A percentile compares a stretch with the other conserved stretches of the same genome.
phyloP scores from a whole-genome alignment of 2,329 filamentous ascomycete species.

The Sordariomycetes sp. region DNA sequence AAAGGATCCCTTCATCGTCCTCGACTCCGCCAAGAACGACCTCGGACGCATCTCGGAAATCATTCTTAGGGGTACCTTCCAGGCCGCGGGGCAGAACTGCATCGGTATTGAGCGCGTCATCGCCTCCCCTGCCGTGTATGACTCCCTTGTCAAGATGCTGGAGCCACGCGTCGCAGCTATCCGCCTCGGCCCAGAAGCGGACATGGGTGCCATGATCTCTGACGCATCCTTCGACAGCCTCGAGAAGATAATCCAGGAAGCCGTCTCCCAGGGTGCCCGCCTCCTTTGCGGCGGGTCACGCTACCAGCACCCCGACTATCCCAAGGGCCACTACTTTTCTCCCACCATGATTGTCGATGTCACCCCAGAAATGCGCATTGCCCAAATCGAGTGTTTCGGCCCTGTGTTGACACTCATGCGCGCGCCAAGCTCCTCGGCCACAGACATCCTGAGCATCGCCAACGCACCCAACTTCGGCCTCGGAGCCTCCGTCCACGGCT shows the following conservation, averaged over 20 bases:
- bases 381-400: constrained; percentile 85
- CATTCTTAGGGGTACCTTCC: constrained; percentile 86
- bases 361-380: constrained; percentile 74
- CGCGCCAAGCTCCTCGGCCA: constrained; percentile 47
- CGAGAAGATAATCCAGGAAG: constrained; percentile 67
- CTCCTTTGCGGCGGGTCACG: constrained; percentile 74
- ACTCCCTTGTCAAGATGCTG: constrained; percentile 60
- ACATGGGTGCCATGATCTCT: constrained; percentile 88
- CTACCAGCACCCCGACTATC: constrained; percentile 61
- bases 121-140: constrained; percentile 67
- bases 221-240: constrained; percentile 64
- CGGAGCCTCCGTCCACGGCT: constrained; percentile 80
- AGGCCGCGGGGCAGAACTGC: constrained; percentile 94
- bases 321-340: constrained; percentile 80
- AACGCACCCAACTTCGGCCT: constrained; percentile 83
- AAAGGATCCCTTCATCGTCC: constrained; percentile 84
- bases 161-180: constrained; percentile 65
- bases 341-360: constrained; percentile 91
- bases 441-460: constrained; percentile 64
- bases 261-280: constrained; percentile 68
- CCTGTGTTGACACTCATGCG: constrained; percentile 83
- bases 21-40: constrained; percentile 63
- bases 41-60: constrained; percentile 69
- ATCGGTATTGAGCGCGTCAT: constrained; percentile 94
- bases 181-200: constrained; percentile 66